Percentiles rank a stretch among this genome's conserved stretches.
These are phyloP conservation scores for Garcia nutans DNA, from an alignment of 345 rosid species.

Conservation along the genomic window DNA sequence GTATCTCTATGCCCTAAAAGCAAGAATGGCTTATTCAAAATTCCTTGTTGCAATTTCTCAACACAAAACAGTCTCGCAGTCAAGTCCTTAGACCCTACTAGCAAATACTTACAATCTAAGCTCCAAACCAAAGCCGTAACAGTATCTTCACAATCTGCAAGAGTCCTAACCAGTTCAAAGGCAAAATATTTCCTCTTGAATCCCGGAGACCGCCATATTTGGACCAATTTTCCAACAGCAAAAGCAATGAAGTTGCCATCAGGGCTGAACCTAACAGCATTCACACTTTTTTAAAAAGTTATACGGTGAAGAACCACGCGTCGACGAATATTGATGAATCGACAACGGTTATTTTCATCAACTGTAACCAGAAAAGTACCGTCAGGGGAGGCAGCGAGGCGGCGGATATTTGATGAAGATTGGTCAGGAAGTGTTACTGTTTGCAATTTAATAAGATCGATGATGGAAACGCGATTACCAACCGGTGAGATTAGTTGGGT, in stretches of 20 bases:
- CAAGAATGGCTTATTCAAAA: conserved; percentile 64
- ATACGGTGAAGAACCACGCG: conserved; percentile 78
- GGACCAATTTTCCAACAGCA: conserved; percentile 75
- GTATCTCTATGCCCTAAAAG: conserved; percentile 86
- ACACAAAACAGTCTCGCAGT: conserved; percentile 72
- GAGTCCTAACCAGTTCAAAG: conserved; percentile 70
- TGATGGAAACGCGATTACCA: conserved; percentile 87
- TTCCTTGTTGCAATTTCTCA: conserved; percentile 52
- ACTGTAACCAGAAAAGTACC: conserved; percentile 74
- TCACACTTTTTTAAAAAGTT: conserved; percentile 54
- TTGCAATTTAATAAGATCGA: conserved; percentile 76
- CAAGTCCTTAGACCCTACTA: conserved; percentile 85
- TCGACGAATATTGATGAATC: conserved; percentile 75
- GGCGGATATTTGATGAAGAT: conserved; percentile 68
- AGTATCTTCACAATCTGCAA: conserved; percentile 69
- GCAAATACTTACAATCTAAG: conserved; percentile 65
- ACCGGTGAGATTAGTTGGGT: conserved; percentile 77
- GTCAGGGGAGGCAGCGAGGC: conserved; percentile 74
- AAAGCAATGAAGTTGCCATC: conserved; percentile 74
- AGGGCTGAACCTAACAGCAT: conserved; percentile 69
- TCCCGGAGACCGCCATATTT: conserved; percentile 88
- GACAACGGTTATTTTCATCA: conserved; percentile 74
- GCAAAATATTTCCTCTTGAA: conserved; percentile 68
- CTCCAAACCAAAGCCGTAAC: conserved; percentile 75
- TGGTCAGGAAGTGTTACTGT: conserved; percentile 61